Evolutionary conservation across 768 basidiomycete species (phyloP), one percentile per base, ranked within the genome.

Genomic region (Mycena capillaripes): DNA sequence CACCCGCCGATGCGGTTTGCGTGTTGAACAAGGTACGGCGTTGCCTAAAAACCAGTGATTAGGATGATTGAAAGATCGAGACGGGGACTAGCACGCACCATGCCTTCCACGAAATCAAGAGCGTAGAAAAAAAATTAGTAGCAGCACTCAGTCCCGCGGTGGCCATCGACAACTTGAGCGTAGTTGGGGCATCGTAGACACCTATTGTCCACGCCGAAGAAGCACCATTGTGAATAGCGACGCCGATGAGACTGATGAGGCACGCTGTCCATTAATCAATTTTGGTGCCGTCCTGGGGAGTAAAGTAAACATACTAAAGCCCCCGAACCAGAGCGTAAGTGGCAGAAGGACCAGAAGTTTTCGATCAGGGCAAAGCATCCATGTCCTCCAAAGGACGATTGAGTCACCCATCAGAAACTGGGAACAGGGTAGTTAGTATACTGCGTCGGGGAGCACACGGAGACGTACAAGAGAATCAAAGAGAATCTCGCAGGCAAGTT

Each of bases 81-180:
- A 38, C 38, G 3, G 7, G 38, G 44, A 36, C 21, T 56, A 25
- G 16, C 30, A 70, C 66, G n/a, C 40, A 67, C 66, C 66, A 67
- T 40, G 64, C 64, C 42, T 66, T 66, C 56, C 38, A 46, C 5
- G 67, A 48, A 19, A 69, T 69, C 4, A 69, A 50, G 11, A 60
- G 23, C 9, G 67, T 69, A 17, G 46, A 69, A 42, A 69, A 60
- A 36, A 69, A 69, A 29, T 69, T 69, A 2, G 67, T 69, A 27
- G 67, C 67, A 11, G 67, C 67, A 50, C 67, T 69, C 56, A 67
- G 56, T 19, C 29, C 67, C 23, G 67, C 57, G 19, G 67, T 60
- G 23, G 58, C n/a, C 57, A 60, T 59, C 25, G 67, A 69, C 25
- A 69, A 21, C 17, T 69, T 44, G 36, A 48, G 56, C 16, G 67